Conservation (phyloP, 192 early-diverging fungal genomes). For the Coemansia pectinata region DNA sequence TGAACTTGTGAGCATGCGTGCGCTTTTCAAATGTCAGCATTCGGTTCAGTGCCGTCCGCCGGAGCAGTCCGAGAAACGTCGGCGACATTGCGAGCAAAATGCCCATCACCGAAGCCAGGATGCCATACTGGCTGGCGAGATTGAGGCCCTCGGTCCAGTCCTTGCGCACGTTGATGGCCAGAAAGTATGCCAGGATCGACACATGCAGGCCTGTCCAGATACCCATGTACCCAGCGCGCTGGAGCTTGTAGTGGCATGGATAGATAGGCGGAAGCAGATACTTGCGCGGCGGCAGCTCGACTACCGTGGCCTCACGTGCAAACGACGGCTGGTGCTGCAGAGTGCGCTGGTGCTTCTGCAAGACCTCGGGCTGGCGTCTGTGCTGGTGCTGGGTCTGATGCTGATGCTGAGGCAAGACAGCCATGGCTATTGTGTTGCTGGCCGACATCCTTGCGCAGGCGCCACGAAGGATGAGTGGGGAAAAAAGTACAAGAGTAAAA, state of each 20-base stretch:
- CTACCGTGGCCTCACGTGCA: conserved; percentile 12
- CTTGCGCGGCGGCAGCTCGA: conserved; percentile 31
- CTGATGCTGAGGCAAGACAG: neutral
- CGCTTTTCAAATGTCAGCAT: conserved; percentile 72
- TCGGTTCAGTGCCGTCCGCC: conserved; percentile 59
- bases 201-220: conserved; percentile 40
- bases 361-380: neutral
- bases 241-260: conserved; percentile 56
- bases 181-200: conserved; percentile 41
- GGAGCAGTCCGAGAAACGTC: conserved; percentile 64
- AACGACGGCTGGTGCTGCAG: conserved; percentile 20
- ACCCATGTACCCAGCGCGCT: conserved; percentile 52
- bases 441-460: conserved; percentile 3
- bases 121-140: conserved; percentile 46
- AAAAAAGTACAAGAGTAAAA: conserved; percentile 2
- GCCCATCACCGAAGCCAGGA: conserved; percentile 52
- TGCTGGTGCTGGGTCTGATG: neutral
- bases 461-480: neutral
- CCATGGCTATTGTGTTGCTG: conserved; percentile 3
- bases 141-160: conserved; percentile 53
- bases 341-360: neutral
- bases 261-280: conserved; percentile 46
- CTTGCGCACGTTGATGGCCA: conserved; percentile 16
- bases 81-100: conserved; percentile 66
- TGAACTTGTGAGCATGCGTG: conserved; percentile 73